phyloP scores from a whole-genome alignment of 371 early-diverging fungal species.

The Mucor irregularis region DNA sequence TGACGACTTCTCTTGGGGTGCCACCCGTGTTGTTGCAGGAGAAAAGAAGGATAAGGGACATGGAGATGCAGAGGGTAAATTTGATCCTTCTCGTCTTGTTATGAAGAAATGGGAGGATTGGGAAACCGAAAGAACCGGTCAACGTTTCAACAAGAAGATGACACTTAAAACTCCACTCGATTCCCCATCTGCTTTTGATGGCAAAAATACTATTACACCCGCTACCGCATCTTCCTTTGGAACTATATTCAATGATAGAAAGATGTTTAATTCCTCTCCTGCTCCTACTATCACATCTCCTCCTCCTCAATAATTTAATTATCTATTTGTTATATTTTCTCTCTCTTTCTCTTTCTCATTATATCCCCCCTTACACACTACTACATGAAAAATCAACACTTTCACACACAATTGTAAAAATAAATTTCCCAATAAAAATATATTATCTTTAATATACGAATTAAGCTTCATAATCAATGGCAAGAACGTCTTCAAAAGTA shows the following conservation, averaged over 20 bases:
- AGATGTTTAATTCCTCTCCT: conserved; percentile 48
- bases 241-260: conserved; percentile 48
- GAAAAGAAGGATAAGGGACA: conserved; percentile 64
- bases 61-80: conserved; percentile 66
- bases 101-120: conserved; percentile 76
- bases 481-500: conserved; percentile 41
- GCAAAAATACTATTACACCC: conserved; percentile 29
- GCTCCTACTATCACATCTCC: conserved; percentile 6
- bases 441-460: conserved; percentile 3
- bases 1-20: conserved; percentile 93
- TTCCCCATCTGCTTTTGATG: conserved; percentile 30
- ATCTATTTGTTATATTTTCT: not conserved
- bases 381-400: not conserved
- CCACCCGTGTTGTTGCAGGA: conserved; percentile 70
- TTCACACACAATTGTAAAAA: not conserved
- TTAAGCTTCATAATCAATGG: conserved; percentile 44
- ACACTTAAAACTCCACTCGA: conserved; percentile 28
- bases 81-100: conserved; percentile 64
- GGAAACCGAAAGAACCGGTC: conserved; percentile 66
- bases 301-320: conserved; percentile 1
- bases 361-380: not conserved
- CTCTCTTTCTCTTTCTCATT: not conserved
- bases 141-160: conserved; percentile 34
- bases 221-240: conserved; percentile 36
- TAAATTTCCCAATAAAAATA: not conserved